Percentiles rank a stretch among this genome's conserved stretches.
Evolutionary conservation across 2,329 filamentous ascomycete species (phyloP).

Genomic region (Alternaria sp.): DNA sequence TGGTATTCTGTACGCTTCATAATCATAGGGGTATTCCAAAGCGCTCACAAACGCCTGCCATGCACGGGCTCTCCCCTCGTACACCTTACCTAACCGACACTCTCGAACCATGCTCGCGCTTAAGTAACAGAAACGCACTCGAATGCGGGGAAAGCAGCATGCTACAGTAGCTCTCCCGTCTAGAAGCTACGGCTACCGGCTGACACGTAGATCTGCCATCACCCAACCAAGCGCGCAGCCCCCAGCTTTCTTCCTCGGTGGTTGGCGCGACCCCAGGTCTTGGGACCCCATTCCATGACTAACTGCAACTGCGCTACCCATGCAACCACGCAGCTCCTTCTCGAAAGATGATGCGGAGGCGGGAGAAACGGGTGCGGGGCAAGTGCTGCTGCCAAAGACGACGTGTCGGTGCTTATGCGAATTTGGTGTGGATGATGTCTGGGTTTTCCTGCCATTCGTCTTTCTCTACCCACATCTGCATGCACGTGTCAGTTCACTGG

Average conservation of each 20-base stretch:
- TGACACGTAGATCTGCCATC: conserved; percentile 33
- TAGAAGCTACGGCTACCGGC: conserved; percentile 20
- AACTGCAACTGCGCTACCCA: conserved; percentile 28
- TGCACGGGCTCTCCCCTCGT: conserved; percentile 28
- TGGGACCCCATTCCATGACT: conserved; percentile 44
- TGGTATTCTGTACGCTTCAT: conserved; percentile 28
- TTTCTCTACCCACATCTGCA: conserved; percentile 98
- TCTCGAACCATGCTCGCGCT: conserved; percentile 15
- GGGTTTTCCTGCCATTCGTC: conserved; percentile 99
- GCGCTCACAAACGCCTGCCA: conserved; percentile 44
- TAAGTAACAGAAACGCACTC: conserved; percentile 46
- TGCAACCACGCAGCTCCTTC: conserved; percentile 31
- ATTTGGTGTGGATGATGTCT: conserved; percentile 98
- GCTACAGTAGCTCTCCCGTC: conserved; percentile 40
- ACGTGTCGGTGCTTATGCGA: conserved; percentile 65
- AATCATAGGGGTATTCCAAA: conserved; percentile 44
- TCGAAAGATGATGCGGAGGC: conserved; percentile 38
- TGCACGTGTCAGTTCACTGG: conserved; percentile 35
- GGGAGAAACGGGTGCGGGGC: conserved; percentile 37
- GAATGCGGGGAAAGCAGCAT: conserved; percentile 46
- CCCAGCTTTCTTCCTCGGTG: conserved; percentile 23
- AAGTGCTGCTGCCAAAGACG: conserved; percentile 29
- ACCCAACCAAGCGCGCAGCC: conserved; percentile 25
- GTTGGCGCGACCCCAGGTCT: conserved; percentile 28
- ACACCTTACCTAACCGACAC: conserved; percentile 22